Evolutionary conservation across 306 rosid species (phyloP), one percentile per base, ranked within the genome.

Genomic region (Gastrolobium villosum): DNA sequence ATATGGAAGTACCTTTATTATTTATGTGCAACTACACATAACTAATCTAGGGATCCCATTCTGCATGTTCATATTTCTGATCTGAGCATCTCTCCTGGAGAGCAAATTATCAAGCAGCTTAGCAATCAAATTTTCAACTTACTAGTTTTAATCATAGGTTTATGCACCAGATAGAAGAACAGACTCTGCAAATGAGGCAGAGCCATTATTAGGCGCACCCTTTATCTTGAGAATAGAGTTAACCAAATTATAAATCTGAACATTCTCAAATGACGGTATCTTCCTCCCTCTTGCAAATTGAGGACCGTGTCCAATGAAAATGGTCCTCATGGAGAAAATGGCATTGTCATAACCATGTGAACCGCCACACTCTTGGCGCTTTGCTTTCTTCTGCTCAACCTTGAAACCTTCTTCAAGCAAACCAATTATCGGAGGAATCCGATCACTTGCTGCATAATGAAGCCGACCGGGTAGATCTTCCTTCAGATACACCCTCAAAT

Each of bases 251-350:
- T 96, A 93, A 79, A 96, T 96, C 86, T 96, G 76, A 60, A 96
- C 87, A 78, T 96, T 96, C 87, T 96, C 99, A 79, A 96, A 96
- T 35, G 98, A 93, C 1, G 96, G 96, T 65, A 96, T 82, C 86
- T 96, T 96, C 79, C 85, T 79, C 71, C 99, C 98, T 44, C 90
- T 85, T 4, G 90, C 93, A 87, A 96, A 96, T 75, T 61, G 93
- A 80, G 99, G 99, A 82, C 99, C 99, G 37, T 96, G 99, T 30
- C 91, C 99, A 45, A 96, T 73, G 76, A 96, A 96, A 56, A 96
- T 96, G 39, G 83, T 80, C 84, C 99, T 93, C 99, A 96, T 96
- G 72, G 99, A 96, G 82, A 96, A 96, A 14, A 96, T 10, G 4
- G 90, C 86, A 82, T 96, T 96, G 76, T 96, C 99, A 75, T 96